These are phyloP conservation scores for Globisporangium iwayamae DNA, from an alignment of 352 stramenopile genomes.

Conservation along the genomic window DNA sequence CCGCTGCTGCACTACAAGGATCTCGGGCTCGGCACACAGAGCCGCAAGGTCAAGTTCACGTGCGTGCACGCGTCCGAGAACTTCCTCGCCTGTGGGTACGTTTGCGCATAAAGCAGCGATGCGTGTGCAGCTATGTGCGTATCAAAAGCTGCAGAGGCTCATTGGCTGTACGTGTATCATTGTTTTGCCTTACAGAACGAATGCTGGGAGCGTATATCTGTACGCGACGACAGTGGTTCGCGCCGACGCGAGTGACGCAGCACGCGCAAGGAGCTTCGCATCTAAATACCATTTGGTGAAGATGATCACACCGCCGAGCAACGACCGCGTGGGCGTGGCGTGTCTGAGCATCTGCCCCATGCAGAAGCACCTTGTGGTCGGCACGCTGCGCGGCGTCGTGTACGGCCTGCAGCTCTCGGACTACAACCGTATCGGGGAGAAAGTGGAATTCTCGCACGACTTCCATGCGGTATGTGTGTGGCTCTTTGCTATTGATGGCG, in stretches of 20 bases:
- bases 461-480: conserved; percentile 53
- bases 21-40: conserved; percentile 50
- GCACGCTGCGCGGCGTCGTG: conserved; percentile 72
- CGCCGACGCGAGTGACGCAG: conserved; percentile 18
- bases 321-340: conserved; percentile 66
- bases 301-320: conserved; percentile 72
- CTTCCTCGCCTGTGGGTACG: conserved; percentile 81
- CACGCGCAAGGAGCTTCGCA: conserved; percentile 26
- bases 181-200: conserved; percentile 30
- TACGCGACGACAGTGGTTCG: conserved; percentile 64
- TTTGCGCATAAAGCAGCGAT: conserved; percentile 1
- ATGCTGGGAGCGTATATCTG: conserved; percentile 78
- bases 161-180: not conserved
- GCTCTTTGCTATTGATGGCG: not conserved
- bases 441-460: conserved; percentile 85
- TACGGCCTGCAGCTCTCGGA: conserved; percentile 79
- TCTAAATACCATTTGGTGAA: conserved; percentile 86
- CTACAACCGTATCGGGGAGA: conserved; percentile 86
- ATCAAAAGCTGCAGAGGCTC: not conserved
- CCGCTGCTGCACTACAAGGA: conserved; percentile 77
- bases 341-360: conserved; percentile 77
- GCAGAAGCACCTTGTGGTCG: conserved; percentile 79
- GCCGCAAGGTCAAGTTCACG: conserved; percentile 67
- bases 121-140: not conserved
- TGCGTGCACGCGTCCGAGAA: conserved; percentile 84